These are phyloP conservation scores for Sporothrix pallida DNA, from an alignment of 2,329 filamentous ascomycete genomes.

Conservation along the genomic window DNA sequence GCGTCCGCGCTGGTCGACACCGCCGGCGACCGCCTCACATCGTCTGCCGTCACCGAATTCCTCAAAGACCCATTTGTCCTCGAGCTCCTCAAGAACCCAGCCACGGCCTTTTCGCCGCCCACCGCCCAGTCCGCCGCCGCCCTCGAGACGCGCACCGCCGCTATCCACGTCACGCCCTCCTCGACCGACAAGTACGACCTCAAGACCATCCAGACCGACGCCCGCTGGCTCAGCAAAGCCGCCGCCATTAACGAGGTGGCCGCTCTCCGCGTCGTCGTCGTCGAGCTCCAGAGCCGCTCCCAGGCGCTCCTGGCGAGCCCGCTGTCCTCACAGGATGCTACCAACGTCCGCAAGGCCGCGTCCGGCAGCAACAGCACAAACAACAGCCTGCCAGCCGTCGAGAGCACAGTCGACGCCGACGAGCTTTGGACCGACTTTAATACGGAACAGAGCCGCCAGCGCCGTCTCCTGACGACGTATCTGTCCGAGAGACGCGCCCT, in stretches of 20 bases:
- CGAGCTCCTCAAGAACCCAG: constrained; percentile 70
- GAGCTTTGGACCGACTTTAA: constrained; percentile 65
- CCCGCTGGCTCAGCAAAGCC: constrained; percentile 82
- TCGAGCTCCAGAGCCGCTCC: constrained; percentile 85
- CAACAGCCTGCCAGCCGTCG: constrained; percentile 39
- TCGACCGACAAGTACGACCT: constrained; percentile 72
- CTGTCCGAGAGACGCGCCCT: constrained; percentile 73
- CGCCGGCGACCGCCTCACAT: constrained; percentile 60
- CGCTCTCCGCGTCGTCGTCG: constrained; percentile 77
- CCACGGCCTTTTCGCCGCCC: constrained; percentile 68
- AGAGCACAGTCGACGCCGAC: constrained; percentile 57
- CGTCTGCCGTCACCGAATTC: constrained; percentile 67
- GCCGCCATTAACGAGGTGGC: constrained; percentile 79
- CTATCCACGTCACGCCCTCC: constrained; percentile 79
- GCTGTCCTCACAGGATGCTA: constrained; percentile 77
- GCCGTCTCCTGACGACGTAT: constrained; percentile 73
- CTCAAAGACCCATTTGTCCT: constrained; percentile 72
- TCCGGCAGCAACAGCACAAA: constrained; percentile 53
- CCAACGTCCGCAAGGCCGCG: constrained; percentile 75
- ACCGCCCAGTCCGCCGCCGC: constrained; percentile 68
- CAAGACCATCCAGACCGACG: constrained; percentile 80
- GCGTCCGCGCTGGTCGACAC: constrained; percentile 62
- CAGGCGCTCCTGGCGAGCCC: constrained; percentile 71
- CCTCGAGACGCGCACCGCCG: constrained; percentile 84
- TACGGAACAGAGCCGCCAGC: constrained; percentile 64